These are phyloP conservation scores for Arthrobotrys entomopaga DNA, from an alignment of 2,329 filamentous ascomycete genomes.

Conservation along the genomic window DNA sequence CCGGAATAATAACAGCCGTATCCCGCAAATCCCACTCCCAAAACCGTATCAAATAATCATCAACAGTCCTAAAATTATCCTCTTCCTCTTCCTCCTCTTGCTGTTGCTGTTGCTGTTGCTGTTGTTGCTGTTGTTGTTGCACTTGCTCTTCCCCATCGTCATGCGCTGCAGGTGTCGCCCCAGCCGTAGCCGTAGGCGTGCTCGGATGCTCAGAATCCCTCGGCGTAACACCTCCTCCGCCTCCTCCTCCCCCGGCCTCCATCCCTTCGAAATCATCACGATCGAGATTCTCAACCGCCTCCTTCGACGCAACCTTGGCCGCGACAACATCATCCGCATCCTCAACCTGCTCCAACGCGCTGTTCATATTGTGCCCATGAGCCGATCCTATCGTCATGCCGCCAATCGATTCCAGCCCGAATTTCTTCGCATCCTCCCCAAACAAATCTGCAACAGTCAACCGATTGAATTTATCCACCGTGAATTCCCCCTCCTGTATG, in stretches of 20 bases:
- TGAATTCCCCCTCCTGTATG: constrained; percentile 97
- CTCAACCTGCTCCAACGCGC: constrained; percentile 87
- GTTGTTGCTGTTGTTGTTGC: constrained; percentile 56
- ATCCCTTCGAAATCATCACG: constrained; percentile 69
- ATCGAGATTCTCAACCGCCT: constrained; percentile 75
- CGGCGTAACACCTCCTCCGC: constrained; percentile 31
- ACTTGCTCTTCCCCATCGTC: constrained; percentile 60
- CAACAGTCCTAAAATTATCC: constrained; percentile 70
- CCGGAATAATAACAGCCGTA: constrained; percentile 65
- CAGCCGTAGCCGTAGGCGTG: constrained; percentile 18
- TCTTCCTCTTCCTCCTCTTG: constrained; percentile 62
- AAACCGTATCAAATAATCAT: constrained; percentile 77
- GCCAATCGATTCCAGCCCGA: constrained; percentile 64
- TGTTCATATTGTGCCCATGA: constrained; percentile 71
- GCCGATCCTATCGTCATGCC: constrained; percentile 62
- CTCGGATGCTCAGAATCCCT: constrained; percentile 44
- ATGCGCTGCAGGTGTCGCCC: constrained; percentile 45
- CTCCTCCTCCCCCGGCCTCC: constrained; percentile 35
- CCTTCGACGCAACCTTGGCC: constrained; percentile 85
- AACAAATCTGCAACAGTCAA: constrained; percentile 76
- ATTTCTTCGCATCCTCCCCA: constrained; percentile 65
- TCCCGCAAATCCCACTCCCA: constrained; percentile 71
- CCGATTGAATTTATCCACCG: constrained; percentile 92
- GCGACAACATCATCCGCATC: constrained; percentile 91
- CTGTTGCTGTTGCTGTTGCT: no score